Percentiles rank a stretch among this genome's conserved stretches.
These are phyloP conservation scores for Phytopythium vexans DNA, from an alignment of 352 stramenopile species.

Conservation along the genomic window DNA sequence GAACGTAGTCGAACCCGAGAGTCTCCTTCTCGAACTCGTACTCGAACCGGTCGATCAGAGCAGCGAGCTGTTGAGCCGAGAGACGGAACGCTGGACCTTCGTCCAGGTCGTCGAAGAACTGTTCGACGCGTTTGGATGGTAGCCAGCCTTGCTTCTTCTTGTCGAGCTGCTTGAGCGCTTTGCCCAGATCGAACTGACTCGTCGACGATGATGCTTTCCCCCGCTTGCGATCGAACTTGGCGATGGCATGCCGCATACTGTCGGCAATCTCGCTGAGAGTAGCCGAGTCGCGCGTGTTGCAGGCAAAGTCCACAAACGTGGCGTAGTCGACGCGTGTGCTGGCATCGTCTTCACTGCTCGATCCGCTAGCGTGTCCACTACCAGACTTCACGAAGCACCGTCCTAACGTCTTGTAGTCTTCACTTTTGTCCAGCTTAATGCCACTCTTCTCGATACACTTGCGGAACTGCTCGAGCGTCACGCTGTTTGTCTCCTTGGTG, in stretches of 20 bases:
- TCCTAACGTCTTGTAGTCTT: constrained; percentile 31
- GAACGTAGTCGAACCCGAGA: constrained; percentile 62
- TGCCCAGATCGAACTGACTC: constrained; percentile 29
- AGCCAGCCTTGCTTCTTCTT: constrained; percentile 57
- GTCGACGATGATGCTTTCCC: constrained; percentile 29
- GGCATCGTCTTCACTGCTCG: constrained; percentile 10
- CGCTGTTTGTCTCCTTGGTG: constrained; percentile 19
- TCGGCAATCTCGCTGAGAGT: constrained; percentile 49
- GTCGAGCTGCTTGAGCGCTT: constrained; percentile 47
- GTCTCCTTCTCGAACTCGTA: constrained; percentile 60
- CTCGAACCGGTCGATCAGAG: constrained; percentile 54
- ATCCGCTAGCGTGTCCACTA: constrained; percentile 4
- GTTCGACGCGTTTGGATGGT: constrained; percentile 33
- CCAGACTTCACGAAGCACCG: constrained; percentile 32
- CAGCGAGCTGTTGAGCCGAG: constrained; percentile 21
- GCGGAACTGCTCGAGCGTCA: constrained; percentile 43
- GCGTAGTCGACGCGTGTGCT: constrained; percentile 40
- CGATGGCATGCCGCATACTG: constrained; percentile 41
- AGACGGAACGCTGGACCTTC: constrained; percentile 37
- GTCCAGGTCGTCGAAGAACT: constrained; percentile 18
- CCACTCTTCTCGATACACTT: constrained; percentile 60
- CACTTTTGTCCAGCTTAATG: constrained; percentile 34
- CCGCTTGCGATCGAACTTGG: constrained; percentile 52
- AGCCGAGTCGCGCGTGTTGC: constrained; percentile 61
- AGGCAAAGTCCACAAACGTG: constrained; percentile 63